Evolutionary conservation across 1,284 basidiomycete genomes (phyloP).

Genomic region (Rhodotorula glutinis): DNA sequence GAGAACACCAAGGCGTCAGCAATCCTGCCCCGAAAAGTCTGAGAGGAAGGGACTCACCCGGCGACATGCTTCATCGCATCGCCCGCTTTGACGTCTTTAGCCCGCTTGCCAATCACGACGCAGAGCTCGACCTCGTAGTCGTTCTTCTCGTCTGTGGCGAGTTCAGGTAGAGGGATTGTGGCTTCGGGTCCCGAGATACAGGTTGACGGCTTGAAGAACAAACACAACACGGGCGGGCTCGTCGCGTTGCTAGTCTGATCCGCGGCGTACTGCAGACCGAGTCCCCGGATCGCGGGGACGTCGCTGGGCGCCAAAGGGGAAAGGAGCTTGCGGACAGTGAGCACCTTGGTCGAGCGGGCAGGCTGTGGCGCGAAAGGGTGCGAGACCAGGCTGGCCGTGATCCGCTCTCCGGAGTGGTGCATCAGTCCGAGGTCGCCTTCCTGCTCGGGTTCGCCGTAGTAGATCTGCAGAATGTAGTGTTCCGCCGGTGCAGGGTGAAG

Average conservation of each 20-base stretch:
- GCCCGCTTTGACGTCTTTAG: constrained; percentile 69
- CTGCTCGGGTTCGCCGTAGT: constrained; percentile 73
- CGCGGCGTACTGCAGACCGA: constrained; percentile 76
- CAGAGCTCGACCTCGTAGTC: constrained; percentile 89
- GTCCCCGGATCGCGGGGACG: constrained; percentile 63
- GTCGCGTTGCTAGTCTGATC: constrained; percentile 52
- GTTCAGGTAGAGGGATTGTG: constrained; percentile 32
- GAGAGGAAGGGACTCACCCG: constrained; percentile 42
- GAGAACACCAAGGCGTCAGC: neutral
- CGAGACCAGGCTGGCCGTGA: constrained; percentile 66
- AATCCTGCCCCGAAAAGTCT: neutral
- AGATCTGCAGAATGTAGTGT: constrained; percentile 42
- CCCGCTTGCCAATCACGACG: constrained; percentile 74
- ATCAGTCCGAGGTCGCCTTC: constrained; percentile 46
- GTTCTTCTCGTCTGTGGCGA: constrained; percentile 22
- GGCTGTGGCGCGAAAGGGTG: constrained; percentile 49
- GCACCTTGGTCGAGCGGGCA: constrained; percentile 57
- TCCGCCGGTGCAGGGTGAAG: no score
- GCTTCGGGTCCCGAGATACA: constrained; percentile 65
- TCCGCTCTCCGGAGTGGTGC: constrained; percentile 52
- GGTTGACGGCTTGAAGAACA: constrained; percentile 75
- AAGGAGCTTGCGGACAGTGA: constrained; percentile 68
- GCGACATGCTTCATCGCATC: constrained; percentile 77
- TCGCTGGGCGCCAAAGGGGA: constrained; percentile 60
- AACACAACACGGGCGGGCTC: constrained; percentile 45